These are phyloP conservation scores for Fragilaria crotonensis DNA, from an alignment of 108 stramenopile species.

Conservation along the genomic window DNA sequence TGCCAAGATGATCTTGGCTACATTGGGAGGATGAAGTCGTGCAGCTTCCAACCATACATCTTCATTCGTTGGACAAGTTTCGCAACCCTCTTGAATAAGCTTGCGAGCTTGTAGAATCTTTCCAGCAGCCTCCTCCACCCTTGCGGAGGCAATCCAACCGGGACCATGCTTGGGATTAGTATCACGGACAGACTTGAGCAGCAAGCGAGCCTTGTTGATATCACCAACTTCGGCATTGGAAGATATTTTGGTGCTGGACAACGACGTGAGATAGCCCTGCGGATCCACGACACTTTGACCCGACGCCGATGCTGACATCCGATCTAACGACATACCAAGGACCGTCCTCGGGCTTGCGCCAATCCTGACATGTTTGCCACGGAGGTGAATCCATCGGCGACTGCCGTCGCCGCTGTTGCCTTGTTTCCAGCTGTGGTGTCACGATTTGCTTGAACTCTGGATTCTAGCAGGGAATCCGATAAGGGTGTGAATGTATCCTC, in stretches of 20 bases:
- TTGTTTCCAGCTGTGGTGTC: constrained; percentile 47
- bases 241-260: constrained; percentile 61
- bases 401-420: constrained; percentile 16
- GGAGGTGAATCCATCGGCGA: constrained; percentile 24
- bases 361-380: constrained; percentile 59
- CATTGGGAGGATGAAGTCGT: constrained; percentile 77
- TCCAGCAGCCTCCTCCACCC: constrained; percentile 94
- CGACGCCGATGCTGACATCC: constrained; percentile 80
- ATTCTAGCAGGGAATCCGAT: constrained; percentile 80
- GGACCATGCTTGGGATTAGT: constrained; percentile 98
- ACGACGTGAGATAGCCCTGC: constrained; percentile 87
- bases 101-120: constrained; percentile 91
- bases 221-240: constrained; percentile 83
- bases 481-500: constrained; percentile 89
- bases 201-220: constrained; percentile 90
- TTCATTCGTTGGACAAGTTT: constrained; percentile 84
- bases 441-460: constrained; percentile 24
- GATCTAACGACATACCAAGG: constrained; percentile 86
- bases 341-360: constrained; percentile 85
- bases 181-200: constrained; percentile 89
- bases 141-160: constrained; percentile 97
- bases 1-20: constrained; percentile 89
- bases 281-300: constrained; percentile 95
- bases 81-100: constrained; percentile 94
- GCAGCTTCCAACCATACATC: constrained; percentile 99